Conservation (phyloP, 768 basidiomycete genomes). For the Chalciporus chontae region DNA sequence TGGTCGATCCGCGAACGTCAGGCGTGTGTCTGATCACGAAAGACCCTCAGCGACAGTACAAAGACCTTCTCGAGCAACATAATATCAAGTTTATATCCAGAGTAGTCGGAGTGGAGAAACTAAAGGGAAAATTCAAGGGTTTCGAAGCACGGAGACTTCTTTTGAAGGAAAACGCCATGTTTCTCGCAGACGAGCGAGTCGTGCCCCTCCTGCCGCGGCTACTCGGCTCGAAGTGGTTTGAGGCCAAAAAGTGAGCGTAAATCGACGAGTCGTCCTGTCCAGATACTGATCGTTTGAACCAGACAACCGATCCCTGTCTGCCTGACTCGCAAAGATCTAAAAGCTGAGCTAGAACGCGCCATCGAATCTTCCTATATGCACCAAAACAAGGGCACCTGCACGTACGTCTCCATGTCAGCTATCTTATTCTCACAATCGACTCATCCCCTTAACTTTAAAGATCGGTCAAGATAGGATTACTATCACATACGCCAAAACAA, state of each 20-base stretch:
- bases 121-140: conserved; percentile 90
- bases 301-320: conserved; percentile 97
- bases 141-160: conserved; percentile 81
- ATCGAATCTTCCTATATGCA: conserved; percentile 95
- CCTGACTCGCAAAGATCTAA: conserved; percentile 83
- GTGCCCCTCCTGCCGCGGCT: conserved; percentile 83
- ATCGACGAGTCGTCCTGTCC: neutral
- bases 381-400: conserved; percentile 89
- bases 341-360: conserved; percentile 87
- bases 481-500: conserved; percentile 71
- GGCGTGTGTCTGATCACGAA: conserved; percentile 90
- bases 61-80: conserved; percentile 77
- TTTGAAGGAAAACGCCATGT: conserved; percentile 86
- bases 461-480: conserved; percentile 76
- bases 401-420: conserved; percentile 48
- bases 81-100: conserved; percentile 87
- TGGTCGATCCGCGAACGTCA: conserved; percentile 79
- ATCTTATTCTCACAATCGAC: neutral
- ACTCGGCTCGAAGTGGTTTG: conserved; percentile 87
- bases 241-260: conserved; percentile 84
- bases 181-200: conserved; percentile 90
- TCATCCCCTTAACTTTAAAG: conserved; percentile 34
- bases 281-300: conserved; percentile 4
- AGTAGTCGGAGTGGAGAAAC: conserved; percentile 86
- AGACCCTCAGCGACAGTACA: conserved; percentile 94